Evolutionary conservation across 179 eudicot species (phyloP).

Genomic region (Beta macrorhiza): DNA sequence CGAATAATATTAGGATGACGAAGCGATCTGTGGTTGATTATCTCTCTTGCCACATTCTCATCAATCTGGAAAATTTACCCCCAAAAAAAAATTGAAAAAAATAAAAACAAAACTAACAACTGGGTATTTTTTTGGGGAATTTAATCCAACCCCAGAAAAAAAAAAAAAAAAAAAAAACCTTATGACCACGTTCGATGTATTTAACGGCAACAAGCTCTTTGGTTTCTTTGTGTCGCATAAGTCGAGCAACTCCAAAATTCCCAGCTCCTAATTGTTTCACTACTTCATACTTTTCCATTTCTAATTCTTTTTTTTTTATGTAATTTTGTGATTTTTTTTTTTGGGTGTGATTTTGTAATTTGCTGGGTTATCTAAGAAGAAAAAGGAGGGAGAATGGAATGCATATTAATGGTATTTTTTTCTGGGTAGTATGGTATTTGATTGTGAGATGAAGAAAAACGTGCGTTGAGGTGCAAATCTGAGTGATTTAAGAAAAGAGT

Average conservation of each 20-base stretch:
- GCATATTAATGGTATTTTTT: background rate
- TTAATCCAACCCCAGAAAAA: background rate
- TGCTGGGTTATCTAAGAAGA: background rate
- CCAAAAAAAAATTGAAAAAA: background rate
- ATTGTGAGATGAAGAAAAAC: too few species aligned
- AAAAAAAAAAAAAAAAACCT: constrained; percentile 15
- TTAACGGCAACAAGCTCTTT: constrained; percentile 50
- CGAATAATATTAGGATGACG: constrained; percentile 46
- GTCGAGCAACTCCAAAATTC: constrained; percentile 48
- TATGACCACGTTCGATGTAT: constrained; percentile 50
- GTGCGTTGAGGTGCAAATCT: background rate
- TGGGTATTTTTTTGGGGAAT: background rate
- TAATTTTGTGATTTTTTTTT: background rate
- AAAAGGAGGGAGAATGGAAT: background rate
- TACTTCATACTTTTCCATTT: constrained; percentile 45
- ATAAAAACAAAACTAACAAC: background rate
- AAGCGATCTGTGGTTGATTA: constrained; percentile 44
- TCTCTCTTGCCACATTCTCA: constrained; percentile 49
- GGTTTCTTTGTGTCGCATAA: constrained; percentile 42
- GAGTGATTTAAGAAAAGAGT: background rate
- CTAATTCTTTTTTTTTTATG: background rate
- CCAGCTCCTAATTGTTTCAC: constrained; percentile 50
- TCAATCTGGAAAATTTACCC: constrained; percentile 30
- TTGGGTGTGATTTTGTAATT: background rate
- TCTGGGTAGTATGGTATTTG: background rate